Conservation (phyloP, 495 filamentous ascomycete species). For the Neurospora sp. region DNA sequence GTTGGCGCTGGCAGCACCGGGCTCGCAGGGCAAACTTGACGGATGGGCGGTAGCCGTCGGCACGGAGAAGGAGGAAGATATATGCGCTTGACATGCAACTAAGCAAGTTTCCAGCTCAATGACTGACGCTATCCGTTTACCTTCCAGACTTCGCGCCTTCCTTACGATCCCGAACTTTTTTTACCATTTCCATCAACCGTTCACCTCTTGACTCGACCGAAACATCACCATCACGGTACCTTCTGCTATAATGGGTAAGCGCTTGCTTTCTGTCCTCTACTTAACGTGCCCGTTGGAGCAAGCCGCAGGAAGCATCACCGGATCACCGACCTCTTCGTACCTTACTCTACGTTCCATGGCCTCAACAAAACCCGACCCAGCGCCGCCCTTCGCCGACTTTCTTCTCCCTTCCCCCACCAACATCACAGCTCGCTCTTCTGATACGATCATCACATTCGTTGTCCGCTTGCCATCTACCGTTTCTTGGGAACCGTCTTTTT, state of each 20-base stretch:
- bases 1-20: not conserved
- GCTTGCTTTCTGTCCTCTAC: constrained; percentile 22
- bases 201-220: not conserved
- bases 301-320: constrained; percentile 20
- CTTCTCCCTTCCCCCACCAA: constrained; percentile 3
- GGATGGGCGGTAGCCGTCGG: not conserved
- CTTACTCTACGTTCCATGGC: constrained; percentile 2
- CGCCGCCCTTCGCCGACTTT: not conserved
- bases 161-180: constrained; percentile 3
- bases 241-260: constrained; percentile 40
- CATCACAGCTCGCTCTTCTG: constrained; percentile 11
- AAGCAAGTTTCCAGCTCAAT: not conserved
- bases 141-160: constrained; percentile 20
- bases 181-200: not conserved
- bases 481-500: constrained; percentile 26
- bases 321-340: constrained; percentile 14
- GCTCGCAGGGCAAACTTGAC: not conserved
- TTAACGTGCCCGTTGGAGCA: constrained; percentile 17
- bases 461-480: constrained; percentile 16
- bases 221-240: constrained; percentile 1
- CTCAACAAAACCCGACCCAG: constrained; percentile 8
- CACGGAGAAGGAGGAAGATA: not conserved
- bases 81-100: not conserved
- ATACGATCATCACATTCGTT: constrained; percentile 14
- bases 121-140: constrained; percentile 15